Evolutionary conservation across 768 basidiomycete species (phyloP).

Genomic region (Collybia sordida): DNA sequence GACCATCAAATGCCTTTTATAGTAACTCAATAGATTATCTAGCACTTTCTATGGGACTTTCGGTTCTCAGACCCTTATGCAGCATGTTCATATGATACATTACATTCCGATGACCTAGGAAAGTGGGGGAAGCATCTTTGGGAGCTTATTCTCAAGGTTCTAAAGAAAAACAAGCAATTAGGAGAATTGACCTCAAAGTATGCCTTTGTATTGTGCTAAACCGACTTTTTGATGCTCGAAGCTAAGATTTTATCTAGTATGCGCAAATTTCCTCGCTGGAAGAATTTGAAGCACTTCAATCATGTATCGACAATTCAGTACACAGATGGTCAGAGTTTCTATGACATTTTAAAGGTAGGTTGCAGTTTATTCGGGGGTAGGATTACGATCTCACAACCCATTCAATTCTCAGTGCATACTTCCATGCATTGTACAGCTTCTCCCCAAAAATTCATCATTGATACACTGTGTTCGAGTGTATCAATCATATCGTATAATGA

Average conservation of each 20-base stretch:
- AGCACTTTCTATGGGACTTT: slow-evolving; percentile 28
- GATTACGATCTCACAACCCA: slow-evolving; percentile 1
- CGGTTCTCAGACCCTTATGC: slow-evolving; percentile 21
- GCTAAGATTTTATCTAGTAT: slow-evolving; percentile 16
- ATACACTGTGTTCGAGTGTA: slow-evolving; percentile 24
- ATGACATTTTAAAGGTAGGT: slow-evolving; percentile 26
- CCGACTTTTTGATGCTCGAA: background rate
- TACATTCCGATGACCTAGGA: slow-evolving; percentile 26
- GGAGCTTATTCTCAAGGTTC: slow-evolving; percentile 14
- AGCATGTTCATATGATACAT: slow-evolving; percentile 23
- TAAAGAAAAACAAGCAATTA: slow-evolving; percentile 10
- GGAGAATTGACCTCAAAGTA: slow-evolving; percentile 18
- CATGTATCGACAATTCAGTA: slow-evolving; percentile 22
- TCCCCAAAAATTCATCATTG: slow-evolving; percentile 21
- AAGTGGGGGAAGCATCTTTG: slow-evolving; percentile 26
- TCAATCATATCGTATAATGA: slow-evolving; percentile 18
- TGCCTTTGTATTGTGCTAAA: slow-evolving; percentile 2
- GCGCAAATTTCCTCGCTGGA: slow-evolving; percentile 25
- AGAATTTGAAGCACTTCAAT: slow-evolving; percentile 27
- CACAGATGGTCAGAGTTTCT: slow-evolving; percentile 26
- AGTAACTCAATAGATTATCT: background rate
- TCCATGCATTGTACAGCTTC: slow-evolving; percentile 24
- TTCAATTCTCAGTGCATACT: slow-evolving; percentile 20
- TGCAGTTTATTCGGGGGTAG: background rate
- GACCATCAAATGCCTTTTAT: background rate